Evolutionary conservation across 176 grass and related monocot genomes (phyloP).

Genomic region (Carex scoparia): DNA sequence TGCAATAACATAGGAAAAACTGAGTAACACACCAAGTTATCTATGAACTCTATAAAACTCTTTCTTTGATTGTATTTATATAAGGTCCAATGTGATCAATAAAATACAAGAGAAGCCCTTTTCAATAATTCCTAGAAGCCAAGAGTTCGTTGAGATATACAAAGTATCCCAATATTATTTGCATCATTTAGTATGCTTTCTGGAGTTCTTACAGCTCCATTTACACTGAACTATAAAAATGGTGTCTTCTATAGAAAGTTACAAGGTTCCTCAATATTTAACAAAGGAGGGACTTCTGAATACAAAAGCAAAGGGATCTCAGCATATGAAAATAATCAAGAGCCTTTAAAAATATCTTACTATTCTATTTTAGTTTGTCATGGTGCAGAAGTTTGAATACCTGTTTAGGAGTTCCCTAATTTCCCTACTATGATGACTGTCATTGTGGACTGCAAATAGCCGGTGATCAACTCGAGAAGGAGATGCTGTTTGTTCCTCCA

Average conservation of each 20-base stretch:
- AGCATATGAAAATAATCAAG: constrained; percentile 4
- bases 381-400: constrained; percentile 28
- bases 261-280: neutral
- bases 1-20: constrained; percentile 35
- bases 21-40: neutral
- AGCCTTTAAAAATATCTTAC: neutral
- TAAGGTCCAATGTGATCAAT: neutral
- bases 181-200: neutral
- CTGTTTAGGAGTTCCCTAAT: constrained; percentile 87
- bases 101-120: neutral
- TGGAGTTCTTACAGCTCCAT: neutral
- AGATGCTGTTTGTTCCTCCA: constrained; percentile 34
- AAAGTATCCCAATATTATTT: neutral
- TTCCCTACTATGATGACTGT: constrained; percentile 80
- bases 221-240: neutral
- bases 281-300: neutral
- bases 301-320: neutral
- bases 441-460: constrained; percentile 64
- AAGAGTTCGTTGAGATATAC: neutral
- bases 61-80: neutral
- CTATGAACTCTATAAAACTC: neutral
- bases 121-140: neutral
- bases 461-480: constrained; percentile 62
- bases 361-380: neutral
- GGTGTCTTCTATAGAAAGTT: neutral